Percentiles rank a stretch among this genome's conserved stretches.
Evolutionary conservation across 2,329 filamentous ascomycete species (phyloP).

Genomic region (Macrophomina tecta): DNA sequence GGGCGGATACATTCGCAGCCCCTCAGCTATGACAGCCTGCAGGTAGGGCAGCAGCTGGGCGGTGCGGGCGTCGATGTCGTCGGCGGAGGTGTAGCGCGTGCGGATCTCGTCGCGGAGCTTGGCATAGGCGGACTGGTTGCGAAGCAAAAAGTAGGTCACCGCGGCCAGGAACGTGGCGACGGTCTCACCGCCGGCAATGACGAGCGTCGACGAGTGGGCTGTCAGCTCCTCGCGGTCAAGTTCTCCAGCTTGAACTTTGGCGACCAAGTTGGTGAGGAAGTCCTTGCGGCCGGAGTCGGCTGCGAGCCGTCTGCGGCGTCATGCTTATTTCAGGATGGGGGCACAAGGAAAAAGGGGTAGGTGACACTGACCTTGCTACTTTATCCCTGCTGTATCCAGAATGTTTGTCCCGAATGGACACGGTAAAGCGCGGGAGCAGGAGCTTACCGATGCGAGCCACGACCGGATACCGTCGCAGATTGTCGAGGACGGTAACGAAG

Average conservation of each 20-base stretch:
- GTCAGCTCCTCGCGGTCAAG: conserved; percentile 30
- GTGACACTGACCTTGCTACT: conserved; percentile 27
- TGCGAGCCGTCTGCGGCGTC: neutral
- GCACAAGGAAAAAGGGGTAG: conserved; percentile 33
- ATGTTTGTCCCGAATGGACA: conserved; percentile 1
- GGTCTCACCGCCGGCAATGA: conserved; percentile 34
- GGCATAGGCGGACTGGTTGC: conserved; percentile 10
- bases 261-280: neutral
- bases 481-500: conserved; percentile 19
- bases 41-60: conserved; percentile 12
- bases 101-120: conserved; percentile 25
- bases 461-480: conserved; percentile 41
- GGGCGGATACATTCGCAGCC: conserved; percentile 12
- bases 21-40: conserved; percentile 4
- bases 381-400: conserved; percentile 34
- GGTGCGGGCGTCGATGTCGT: conserved; percentile 22
- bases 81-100: conserved; percentile 16
- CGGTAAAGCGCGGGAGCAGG: conserved; percentile 4
- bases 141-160: conserved; percentile 29
- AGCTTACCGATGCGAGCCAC: conserved; percentile 28
- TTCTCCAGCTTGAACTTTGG: conserved; percentile 7
- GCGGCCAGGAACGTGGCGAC: conserved; percentile 29
- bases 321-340: no score
- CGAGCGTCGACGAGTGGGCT: conserved; percentile 30
- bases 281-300: neutral